Conservation (phyloP, 768 basidiomycete species). For the Termitomyces sp. region DNA sequence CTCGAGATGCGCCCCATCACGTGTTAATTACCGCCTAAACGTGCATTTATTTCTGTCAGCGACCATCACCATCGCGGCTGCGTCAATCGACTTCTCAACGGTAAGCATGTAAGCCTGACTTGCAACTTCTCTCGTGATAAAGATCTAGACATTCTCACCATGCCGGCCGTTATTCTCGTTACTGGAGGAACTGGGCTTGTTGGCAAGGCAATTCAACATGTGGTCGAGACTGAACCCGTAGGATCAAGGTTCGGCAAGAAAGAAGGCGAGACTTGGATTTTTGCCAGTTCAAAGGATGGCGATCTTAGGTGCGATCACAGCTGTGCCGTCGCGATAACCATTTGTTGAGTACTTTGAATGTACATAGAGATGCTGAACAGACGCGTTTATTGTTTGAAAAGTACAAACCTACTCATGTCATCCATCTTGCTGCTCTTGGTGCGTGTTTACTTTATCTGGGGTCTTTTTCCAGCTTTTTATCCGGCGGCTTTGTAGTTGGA, state of each 20-base stretch:
- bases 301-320: slow-evolving; percentile 62
- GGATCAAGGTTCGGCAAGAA: slow-evolving; percentile 76
- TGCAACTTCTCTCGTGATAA: not conserved
- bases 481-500: slow-evolving; percentile 52
- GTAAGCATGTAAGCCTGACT: not conserved
- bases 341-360: not conserved
- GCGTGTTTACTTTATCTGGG: slow-evolving; percentile 16
- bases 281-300: slow-evolving; percentile 70
- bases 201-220: slow-evolving; percentile 74
- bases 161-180: slow-evolving; percentile 59
- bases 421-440: slow-evolving; percentile 94
- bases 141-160: slow-evolving; percentile 8
- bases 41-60: not conserved
- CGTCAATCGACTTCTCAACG: not conserved
- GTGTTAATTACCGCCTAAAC: slow-evolving; percentile 1
- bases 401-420: slow-evolving; percentile 93
- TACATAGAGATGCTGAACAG: slow-evolving; percentile 57
- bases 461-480: not conserved
- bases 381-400: slow-evolving; percentile 78
- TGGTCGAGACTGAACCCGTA: slow-evolving; percentile 72
- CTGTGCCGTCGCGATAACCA: not conserved
- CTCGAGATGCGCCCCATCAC: not conserved
- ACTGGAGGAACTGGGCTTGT: slow-evolving; percentile 86
- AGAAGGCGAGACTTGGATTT: slow-evolving; percentile 82
- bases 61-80: not conserved